Conservation (phyloP, 2,329 filamentous ascomycete genomes). For the Ophiocordyceps robertsii region DNA sequence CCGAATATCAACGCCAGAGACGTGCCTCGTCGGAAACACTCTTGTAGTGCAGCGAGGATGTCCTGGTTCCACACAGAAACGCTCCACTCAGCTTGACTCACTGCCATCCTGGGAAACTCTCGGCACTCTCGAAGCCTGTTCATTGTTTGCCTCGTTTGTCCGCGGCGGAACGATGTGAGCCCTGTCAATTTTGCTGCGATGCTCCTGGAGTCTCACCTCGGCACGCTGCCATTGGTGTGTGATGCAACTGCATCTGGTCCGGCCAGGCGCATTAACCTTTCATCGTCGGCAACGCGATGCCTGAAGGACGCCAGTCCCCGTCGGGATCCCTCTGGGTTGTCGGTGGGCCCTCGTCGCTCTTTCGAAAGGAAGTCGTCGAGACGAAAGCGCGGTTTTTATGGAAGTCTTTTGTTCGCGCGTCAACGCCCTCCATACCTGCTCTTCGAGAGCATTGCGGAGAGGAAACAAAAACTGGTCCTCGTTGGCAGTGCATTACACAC, state of each 20-base stretch:
- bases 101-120: constrained; percentile 27
- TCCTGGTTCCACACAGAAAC: constrained; percentile 33
- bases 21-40: constrained; percentile 31
- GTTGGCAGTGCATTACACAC: constrained; percentile 74
- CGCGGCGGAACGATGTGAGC: not conserved
- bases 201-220: constrained; percentile 27
- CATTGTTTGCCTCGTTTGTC: not conserved
- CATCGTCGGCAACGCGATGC: constrained; percentile 28
- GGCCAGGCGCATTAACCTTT: constrained; percentile 45
- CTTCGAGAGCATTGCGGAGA: constrained; percentile 35
- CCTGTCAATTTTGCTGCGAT: constrained; percentile 10
- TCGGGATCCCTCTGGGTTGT: constrained; percentile 14
- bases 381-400: constrained; percentile 74
- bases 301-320: constrained; percentile 34
- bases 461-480: constrained; percentile 92
- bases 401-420: constrained; percentile 87
- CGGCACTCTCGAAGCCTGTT: constrained; percentile 21
- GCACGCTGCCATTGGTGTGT: constrained; percentile 29
- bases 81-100: constrained; percentile 17
- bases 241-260: constrained; percentile 30
- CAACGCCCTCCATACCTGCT: constrained; percentile 46
- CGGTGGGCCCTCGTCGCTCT: constrained; percentile 29
- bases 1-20: constrained; percentile 11
- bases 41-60: constrained; percentile 21
- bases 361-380: constrained; percentile 29